Conservation (phyloP, 148 eudicot species). For the Vaccinium darrowii region DNA sequence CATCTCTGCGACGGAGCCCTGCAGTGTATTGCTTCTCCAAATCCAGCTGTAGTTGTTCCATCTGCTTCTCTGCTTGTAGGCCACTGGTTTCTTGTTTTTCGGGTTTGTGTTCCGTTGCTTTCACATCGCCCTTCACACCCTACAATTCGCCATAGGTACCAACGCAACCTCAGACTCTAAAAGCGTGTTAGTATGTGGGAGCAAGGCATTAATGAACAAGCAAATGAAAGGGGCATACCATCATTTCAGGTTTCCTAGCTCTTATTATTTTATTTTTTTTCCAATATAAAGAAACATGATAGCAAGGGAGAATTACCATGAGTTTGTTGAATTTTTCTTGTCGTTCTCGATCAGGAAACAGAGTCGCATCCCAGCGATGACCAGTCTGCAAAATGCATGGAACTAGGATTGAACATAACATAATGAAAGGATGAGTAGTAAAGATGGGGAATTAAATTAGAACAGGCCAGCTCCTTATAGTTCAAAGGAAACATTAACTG, state of each 20-base stretch:
- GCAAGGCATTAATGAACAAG: constrained; percentile 5
- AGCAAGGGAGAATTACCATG: constrained; percentile 70
- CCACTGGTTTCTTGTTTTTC: constrained; percentile 41
- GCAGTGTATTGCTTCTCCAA: constrained; percentile 95
- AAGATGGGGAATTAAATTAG: constrained; percentile 21
- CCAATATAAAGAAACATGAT: neutral
- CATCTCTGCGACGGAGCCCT: constrained; percentile 91
- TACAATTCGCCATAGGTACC: constrained; percentile 97
- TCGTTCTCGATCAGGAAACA: constrained; percentile 81
- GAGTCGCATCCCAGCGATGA: constrained; percentile 74
- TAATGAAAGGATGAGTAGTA: constrained; percentile 16
- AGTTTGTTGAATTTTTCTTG: constrained; percentile 97
- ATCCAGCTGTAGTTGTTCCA: constrained; percentile 68
- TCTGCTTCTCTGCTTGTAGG: constrained; percentile 58
- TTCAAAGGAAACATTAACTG: neutral
- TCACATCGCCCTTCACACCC: constrained; percentile 92
- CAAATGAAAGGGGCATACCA: neutral
- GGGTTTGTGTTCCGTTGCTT: constrained; percentile 36
- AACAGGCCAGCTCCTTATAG: neutral
- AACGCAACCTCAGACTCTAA: constrained; percentile 99
- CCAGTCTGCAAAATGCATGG: constrained; percentile 48
- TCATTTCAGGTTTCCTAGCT: neutral
- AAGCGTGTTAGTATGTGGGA: constrained; percentile 76
- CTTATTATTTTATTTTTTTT: neutral
- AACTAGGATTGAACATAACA: constrained; percentile 19